Base-by-base conservation (phyloP, 495 filamentous ascomycete genomes). In the Aspergillus bridgeri region DNA sequence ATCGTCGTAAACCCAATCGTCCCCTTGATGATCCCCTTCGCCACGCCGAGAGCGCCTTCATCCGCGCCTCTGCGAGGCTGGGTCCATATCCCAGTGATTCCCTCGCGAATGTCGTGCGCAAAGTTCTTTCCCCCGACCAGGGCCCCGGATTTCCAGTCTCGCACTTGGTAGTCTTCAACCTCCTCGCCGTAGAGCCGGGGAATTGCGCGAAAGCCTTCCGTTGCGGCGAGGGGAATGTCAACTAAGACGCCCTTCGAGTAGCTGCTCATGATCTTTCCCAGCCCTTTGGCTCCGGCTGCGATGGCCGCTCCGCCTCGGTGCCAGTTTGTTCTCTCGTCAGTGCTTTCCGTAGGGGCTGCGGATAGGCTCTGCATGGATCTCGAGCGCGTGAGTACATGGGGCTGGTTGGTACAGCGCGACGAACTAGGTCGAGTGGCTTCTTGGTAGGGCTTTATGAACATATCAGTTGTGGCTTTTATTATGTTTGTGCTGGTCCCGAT, bases 131-230 rank as follows among this genome's bases (percentile, higher is more conserved):
- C 58, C 3, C 65, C 76, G 2, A 68, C 69, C 5, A 60, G 29
- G 6, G 65, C 61, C 3, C 76, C 76, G 6, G 66, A 68, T 52
- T 70, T 71, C 66, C 69, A 77, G 44, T 75, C 76, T 1, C 53
- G 56, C 13, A 79, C 65, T 3, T 65, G 53, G 21, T 74, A 63
- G 23, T 71, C 63, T 22, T 61, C 63, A 23, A 78, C 81, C 53
- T 76, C 74, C 58, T 84, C 86, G 5, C 89, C 89, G 61, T 91
- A 90, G 1, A 96, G 75, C 0, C 89, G 81, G 1, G 91, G 91
- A 0, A 90, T 88, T 60, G 92, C 92, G 66, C 93, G 89, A 57
- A 93, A 88, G 2, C 91, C 91, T 63, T 92, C 89, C 3, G 88
- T 83, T 3, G 92, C 66, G 0, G 90, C 89, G 1, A 92, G 72